Base-by-base conservation (phyloP, 805 yeast species). In the Lachancea quebecensis region DNA sequence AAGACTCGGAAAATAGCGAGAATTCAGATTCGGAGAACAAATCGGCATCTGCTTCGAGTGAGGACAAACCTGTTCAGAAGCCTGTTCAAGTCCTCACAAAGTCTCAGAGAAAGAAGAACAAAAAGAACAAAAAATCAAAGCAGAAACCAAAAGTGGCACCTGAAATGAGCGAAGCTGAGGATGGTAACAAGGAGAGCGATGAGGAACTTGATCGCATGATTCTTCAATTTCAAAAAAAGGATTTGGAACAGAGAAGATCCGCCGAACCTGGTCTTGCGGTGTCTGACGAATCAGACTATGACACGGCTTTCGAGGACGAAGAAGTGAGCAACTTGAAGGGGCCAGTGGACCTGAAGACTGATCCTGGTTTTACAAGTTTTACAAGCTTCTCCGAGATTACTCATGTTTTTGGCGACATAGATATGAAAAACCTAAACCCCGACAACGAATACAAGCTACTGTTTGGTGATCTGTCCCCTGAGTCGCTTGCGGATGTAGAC, bases 401-500 rank as follows among this genome's bases (percentile, higher is more conserved):
- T 14, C 42, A 35, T 35, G 17, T 42, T 10, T 60, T 58, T 42
- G 58, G 57, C 30, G 50, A 51, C 28, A 42, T 44, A 9, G 66
- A 62, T 47, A 54, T 60, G 46, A 62, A 72, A 3, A 73, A 74
- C 46, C 66, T 87, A 38, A 91, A 86, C 58, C 84, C 91, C 1
- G 95, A 87, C 55, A 74, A 75, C 35, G 95, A 87, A 58, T 80
- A 82, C 55, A 75, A 75, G 46, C 69, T 73, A 48, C 65, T 87
- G 41, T 85, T 87, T 65, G 95, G 91, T 11, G 80, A 81, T 53
- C 62, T 85, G 12, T 79, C 89, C 1, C 59, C 73, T 6, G 84
- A 80, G 36, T 79, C 85, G 0, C 71, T 85, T 15, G 83, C 81
- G 44, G 91, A 85, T 60, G 89, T 87, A 0, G 84, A 83, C 53